These are phyloP conservation scores for Cyanodermella asteris DNA, from an alignment of 2,329 filamentous ascomycete species.

Conservation along the genomic window DNA sequence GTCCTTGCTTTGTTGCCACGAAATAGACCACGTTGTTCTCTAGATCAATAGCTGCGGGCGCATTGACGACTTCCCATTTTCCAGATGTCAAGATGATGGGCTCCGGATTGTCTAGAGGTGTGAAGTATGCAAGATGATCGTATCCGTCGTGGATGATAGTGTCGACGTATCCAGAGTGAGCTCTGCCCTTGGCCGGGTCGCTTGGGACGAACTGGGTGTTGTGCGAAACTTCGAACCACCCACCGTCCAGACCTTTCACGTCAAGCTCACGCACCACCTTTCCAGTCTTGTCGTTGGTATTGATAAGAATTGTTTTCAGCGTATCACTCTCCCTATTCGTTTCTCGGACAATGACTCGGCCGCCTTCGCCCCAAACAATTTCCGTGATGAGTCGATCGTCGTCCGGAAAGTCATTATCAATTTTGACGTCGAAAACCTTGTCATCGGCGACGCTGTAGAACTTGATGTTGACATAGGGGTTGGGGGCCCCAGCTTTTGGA, in stretches of 20 bases:
- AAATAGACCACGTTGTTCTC: conserved; percentile 81
- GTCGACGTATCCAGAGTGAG: conserved; percentile 79
- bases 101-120: conserved; percentile 60
- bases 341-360: conserved; percentile 67
- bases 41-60: conserved; percentile 66
- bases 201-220: conserved; percentile 70
- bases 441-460: conserved; percentile 69
- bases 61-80: conserved; percentile 75
- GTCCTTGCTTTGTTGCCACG: conserved; percentile 61
- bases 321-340: conserved; percentile 87
- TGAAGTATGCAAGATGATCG: conserved; percentile 85
- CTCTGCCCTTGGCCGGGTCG: conserved; percentile 51
- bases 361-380: conserved; percentile 57
- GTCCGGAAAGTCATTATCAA: conserved; percentile 55
- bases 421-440: conserved; percentile 59
- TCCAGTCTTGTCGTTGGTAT: conserved; percentile 50
- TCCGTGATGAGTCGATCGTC: conserved; percentile 80
- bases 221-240: conserved; percentile 91
- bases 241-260: conserved; percentile 68
- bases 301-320: conserved; percentile 70
- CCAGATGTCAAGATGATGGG: conserved; percentile 74
- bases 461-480: conserved; percentile 67
- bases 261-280: conserved; percentile 62
- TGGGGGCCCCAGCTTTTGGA: conserved; percentile 83
- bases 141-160: conserved; percentile 68